Base-by-base conservation (phyloP, 2,329 filamentous ascomycete species). In the Colletotrichum australisinense region DNA sequence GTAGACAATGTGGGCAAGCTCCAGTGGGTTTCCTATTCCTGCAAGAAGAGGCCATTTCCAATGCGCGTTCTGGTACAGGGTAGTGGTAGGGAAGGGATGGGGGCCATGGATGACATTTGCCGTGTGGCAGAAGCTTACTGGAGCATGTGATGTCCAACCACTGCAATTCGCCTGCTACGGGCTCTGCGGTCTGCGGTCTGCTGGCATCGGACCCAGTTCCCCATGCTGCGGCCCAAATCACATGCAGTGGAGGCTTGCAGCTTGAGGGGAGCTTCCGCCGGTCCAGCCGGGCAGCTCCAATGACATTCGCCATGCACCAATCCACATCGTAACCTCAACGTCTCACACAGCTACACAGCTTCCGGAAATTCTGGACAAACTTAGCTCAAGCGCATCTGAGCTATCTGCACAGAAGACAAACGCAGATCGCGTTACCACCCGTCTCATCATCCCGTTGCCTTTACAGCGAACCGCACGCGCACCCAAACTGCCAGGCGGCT, bases 171-270 rank as follows among this genome's bases (percentile, higher is more conserved):
- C n/a, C 38, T 55, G 46, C 42, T 28, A 62, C 55, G 16, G 58
- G 58, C 38, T 16, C 53, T 57, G 30, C 30, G 8, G 30, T 56
- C 63, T 57, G 63, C 19, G 42, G 42, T n/a, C 68, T 42, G 63
- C 49, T 38, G 28, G 42, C 55, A 38, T 32, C 42, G 53, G 24
- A 49, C 53, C 70, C 55, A 46, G 26, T 24, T 38, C 38, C 58
- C 67, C 58, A 65, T 32, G 60, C 55, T 63, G 60, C 38, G 12
- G 46, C 46, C 69, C 66, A 46, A 26, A 69, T 73, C 70, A 73
- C 70, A 73, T 73, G 70, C 70, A 70, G 55, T 70, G 70, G 67
- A 70, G 55, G 55, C 70, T 49, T 55, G 55, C 38, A 42, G 38
- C 38, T 42, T 42, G 42, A 60, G 32, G 42, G 19, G 42, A 67